Evolutionary conservation across 2,329 filamentous ascomycete genomes (phyloP).

Genomic region (Curvularia eragrostidis): DNA sequence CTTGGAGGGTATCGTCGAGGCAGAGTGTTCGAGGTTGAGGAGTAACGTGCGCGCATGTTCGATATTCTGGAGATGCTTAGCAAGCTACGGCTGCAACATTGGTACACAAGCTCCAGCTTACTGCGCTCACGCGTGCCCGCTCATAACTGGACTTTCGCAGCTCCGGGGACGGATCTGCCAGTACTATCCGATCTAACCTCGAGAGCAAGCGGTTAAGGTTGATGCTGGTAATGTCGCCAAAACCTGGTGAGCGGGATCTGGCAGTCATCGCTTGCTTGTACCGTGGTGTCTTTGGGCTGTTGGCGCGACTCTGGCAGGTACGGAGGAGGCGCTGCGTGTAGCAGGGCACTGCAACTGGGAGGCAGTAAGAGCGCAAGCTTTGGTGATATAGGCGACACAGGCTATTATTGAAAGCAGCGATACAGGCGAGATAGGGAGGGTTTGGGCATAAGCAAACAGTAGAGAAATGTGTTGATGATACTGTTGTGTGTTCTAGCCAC

Average conservation of each 20-base stretch:
- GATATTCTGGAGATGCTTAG: slow-evolving; percentile 63
- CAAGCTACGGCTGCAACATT: neutral
- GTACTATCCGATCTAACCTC: slow-evolving; percentile 69
- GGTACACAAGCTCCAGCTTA: slow-evolving; percentile 45
- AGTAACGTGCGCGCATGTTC: slow-evolving; percentile 73
- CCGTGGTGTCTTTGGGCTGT: neutral
- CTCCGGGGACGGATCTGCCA: slow-evolving; percentile 66
- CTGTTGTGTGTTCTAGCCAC: slow-evolving; percentile 7
- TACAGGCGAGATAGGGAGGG: neutral
- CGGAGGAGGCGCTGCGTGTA: neutral
- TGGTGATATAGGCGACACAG: too few relatives aligned
- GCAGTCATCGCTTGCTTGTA: slow-evolving; percentile 28
- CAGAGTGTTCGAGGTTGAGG: slow-evolving; percentile 73
- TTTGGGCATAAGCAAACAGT: neutral
- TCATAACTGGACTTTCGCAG: slow-evolving; percentile 70
- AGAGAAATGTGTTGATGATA: slow-evolving; percentile 5
- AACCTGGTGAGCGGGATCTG: slow-evolving; percentile 30
- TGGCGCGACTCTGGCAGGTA: neutral
- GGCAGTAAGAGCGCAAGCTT: neutral
- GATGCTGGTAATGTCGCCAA: slow-evolving; percentile 40
- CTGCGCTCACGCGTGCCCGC: slow-evolving; percentile 64
- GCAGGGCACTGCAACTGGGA: neutral
- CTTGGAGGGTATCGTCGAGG: slow-evolving; percentile 54
- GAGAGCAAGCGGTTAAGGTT: slow-evolving; percentile 70
- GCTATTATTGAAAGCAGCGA: neutral